Conservation (phyloP, 257 asterid species). For the Nyctanthes arbortristis region DNA sequence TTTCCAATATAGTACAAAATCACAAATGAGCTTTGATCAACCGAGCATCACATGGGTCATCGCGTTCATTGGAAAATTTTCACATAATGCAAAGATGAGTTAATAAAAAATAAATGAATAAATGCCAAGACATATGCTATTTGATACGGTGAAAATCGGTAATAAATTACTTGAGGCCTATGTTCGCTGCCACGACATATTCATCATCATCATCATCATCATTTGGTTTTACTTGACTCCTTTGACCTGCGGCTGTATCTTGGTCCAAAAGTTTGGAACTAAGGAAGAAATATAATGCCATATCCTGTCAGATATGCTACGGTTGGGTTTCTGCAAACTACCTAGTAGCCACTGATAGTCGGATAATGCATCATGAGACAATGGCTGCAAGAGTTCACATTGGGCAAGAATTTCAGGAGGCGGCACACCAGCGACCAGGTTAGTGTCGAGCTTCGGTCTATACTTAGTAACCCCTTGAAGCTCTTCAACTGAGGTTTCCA, state of each 20-base stretch:
- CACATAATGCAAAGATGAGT: too few species aligned
- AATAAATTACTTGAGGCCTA: background rate
- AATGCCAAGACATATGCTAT: background rate
- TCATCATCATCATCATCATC: too few species aligned
- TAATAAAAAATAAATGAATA: too few species aligned
- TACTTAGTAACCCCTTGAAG: conserved; percentile 31
- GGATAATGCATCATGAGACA: conserved; percentile 57
- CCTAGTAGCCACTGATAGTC: conserved; percentile 69
- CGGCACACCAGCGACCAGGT: conserved; percentile 59
- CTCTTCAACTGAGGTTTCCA: conserved; percentile 37
- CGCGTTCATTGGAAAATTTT: too few species aligned
- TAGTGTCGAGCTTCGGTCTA: conserved; percentile 77
- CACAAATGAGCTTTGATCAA: too few species aligned
- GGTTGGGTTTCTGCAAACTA: conserved; percentile 42
- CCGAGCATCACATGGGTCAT: too few species aligned
- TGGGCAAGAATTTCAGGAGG: conserved; percentile 65
- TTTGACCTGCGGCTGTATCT: conserved; percentile 35
- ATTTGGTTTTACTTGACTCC: conserved; percentile 16
- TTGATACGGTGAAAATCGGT: background rate
- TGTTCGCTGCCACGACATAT: too few species aligned
- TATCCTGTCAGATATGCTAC: conserved; percentile 28
- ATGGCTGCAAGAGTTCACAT: conserved; percentile 84
- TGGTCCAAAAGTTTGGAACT: conserved; percentile 28
- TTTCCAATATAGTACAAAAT: too few species aligned
- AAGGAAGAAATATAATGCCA: conserved; percentile 29